phyloP scores from a whole-genome alignment of 768 basidiomycete genomes.

The Leccinum ochraceum region DNA sequence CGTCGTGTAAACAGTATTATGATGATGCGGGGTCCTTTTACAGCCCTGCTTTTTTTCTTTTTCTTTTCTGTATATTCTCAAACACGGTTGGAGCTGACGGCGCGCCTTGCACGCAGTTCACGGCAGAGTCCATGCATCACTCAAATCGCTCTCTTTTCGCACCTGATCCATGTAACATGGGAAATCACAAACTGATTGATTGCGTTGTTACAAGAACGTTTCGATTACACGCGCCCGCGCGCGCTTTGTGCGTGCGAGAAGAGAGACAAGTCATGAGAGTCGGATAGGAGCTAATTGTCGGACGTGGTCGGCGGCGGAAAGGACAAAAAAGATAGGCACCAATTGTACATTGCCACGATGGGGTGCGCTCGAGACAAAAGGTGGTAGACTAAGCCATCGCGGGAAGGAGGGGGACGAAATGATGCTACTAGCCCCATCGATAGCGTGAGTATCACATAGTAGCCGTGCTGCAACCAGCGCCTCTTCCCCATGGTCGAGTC shows the following conservation, averaged over 20 bases:
- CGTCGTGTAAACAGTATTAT: conserved; percentile 16
- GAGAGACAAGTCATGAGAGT: conserved; percentile 1
- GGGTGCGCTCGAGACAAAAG: conserved; percentile 13
- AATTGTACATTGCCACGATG: conserved; percentile 13
- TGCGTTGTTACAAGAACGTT: conserved; percentile 12
- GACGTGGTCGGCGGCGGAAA: conserved; percentile 15
- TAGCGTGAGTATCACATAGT: conserved; percentile 9
- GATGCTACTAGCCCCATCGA: conserved; percentile 8
- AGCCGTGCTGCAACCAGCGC: not conserved
- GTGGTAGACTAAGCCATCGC: conserved; percentile 15
- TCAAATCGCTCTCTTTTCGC: conserved; percentile 5
- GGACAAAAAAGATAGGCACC: conserved; percentile 20
- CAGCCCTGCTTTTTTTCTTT: conserved; percentile 10
- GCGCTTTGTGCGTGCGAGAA: not conserved
- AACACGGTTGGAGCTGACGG: conserved; percentile 15
- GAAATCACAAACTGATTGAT: conserved; percentile 22
- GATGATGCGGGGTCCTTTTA: conserved; percentile 7
- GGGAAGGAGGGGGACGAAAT: conserved; percentile 13
- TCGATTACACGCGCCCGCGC: conserved; percentile 21
- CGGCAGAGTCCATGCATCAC: conserved; percentile 13
- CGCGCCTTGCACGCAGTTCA: conserved; percentile 21
- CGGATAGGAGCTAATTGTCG: conserved; percentile 25
- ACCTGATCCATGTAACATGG: conserved; percentile 27
- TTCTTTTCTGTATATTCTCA: conserved; percentile 1
- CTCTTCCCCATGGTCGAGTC: not conserved